Percentiles rank a stretch among this genome's conserved stretches.
Evolutionary conservation across 441 rosid genomes (phyloP).

Genomic region (Pelargonium citronellum): DNA sequence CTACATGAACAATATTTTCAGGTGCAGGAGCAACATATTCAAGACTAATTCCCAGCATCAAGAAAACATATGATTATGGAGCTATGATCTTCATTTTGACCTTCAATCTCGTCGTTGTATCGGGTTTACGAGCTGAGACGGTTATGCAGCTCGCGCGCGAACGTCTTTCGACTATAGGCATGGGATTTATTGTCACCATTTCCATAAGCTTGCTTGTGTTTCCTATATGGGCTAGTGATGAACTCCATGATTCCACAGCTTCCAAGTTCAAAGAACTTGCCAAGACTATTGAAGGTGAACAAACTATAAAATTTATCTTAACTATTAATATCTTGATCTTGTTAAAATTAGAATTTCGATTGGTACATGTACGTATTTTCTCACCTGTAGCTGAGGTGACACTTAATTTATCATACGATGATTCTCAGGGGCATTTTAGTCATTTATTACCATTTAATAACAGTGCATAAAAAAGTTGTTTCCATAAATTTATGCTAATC

Average conservation of each 20-base stretch:
- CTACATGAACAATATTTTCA: constrained; percentile 20
- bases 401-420: too few relatives aligned
- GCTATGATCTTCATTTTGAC: constrained; percentile 71
- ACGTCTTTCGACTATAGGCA: constrained; percentile 48
- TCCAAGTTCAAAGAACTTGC: constrained; percentile 52
- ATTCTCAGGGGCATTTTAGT: too few relatives aligned
- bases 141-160: constrained; percentile 45
- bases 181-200: constrained; percentile 60
- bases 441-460: not conserved
- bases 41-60: constrained; percentile 51
- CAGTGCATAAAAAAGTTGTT: too few relatives aligned
- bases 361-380: too few relatives aligned
- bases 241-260: constrained; percentile 54
- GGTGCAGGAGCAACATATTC: constrained; percentile 56
- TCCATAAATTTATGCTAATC: too few relatives aligned
- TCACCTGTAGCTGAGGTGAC: too few relatives aligned
- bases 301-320: too few relatives aligned
- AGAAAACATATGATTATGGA: constrained; percentile 62
- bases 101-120: constrained; percentile 61
- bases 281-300: constrained; percentile 49
- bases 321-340: too few relatives aligned
- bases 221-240: constrained; percentile 82
- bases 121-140: constrained; percentile 41
- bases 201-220: constrained; percentile 48
- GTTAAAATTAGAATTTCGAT: too few relatives aligned